Evolutionary conservation across 441 rosid species (phyloP).

Genomic region (Euphorbia schlechtendalii): DNA sequence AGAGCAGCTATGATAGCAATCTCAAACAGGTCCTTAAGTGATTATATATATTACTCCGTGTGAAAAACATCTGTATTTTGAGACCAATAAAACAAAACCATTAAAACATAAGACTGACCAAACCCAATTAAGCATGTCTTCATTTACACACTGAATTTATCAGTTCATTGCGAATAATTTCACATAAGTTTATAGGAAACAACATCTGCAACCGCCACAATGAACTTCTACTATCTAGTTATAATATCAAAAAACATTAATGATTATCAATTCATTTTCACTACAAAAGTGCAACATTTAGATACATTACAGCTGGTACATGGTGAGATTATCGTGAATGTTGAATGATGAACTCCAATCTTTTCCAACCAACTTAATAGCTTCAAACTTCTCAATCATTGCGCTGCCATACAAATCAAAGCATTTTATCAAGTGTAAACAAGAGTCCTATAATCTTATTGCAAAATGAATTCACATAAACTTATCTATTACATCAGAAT

Average conservation of each 20-base stretch:
- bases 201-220: background rate
- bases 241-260: slow-evolving; percentile 1
- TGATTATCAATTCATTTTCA: background rate
- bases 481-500: background rate
- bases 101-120: no score
- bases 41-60: no score
- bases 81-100: no score
- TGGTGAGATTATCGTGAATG: slow-evolving; percentile 15
- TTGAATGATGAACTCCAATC: background rate
- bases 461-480: slow-evolving; percentile 1
- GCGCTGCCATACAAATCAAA: slow-evolving; percentile 27
- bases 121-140: no score
- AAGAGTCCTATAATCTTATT: background rate
- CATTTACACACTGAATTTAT: no score
- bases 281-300: slow-evolving; percentile 9
- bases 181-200: background rate
- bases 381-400: slow-evolving; percentile 26
- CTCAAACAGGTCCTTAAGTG: no score
- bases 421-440: background rate
- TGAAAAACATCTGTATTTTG: no score
- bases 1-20: no score
- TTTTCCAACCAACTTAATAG: slow-evolving; percentile 6
- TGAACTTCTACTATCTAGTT: slow-evolving; percentile 1
- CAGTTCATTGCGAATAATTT: background rate
- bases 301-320: slow-evolving; percentile 5